phyloP scores from a whole-genome alignment of 2,329 filamentous ascomycete species.

The Monosporascus ibericus region DNA sequence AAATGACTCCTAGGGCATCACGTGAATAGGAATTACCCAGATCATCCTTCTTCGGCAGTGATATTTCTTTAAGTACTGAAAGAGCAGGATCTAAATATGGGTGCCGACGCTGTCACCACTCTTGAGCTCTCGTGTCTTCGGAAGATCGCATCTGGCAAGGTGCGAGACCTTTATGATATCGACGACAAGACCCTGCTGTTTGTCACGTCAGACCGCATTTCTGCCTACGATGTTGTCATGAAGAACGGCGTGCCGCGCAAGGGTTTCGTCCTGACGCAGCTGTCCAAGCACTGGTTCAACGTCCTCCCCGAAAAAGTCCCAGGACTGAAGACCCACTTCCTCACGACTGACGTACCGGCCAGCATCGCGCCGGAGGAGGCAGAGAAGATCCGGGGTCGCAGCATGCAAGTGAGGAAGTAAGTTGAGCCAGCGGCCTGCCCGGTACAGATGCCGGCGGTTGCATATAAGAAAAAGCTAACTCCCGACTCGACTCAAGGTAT shows the following conservation, averaged over 20 bases:
- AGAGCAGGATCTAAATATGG: conserved; percentile 9
- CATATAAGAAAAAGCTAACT: neutral
- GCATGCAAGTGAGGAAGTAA: conserved; percentile 66
- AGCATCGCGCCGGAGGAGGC: conserved; percentile 34
- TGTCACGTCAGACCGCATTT: conserved; percentile 83
- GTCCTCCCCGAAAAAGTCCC: conserved; percentile 40
- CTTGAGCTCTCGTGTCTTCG: conserved; percentile 25
- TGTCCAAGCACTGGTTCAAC: conserved; percentile 48
- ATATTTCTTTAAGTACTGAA: neutral
- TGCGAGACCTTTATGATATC: conserved; percentile 73
- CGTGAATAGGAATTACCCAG: too few species aligned
- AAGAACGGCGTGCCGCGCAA: conserved; percentile 57
- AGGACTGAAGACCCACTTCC: conserved; percentile 45
- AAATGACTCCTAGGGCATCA: too few species aligned
- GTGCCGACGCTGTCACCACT: conserved; percentile 16
- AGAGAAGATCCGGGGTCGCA: conserved; percentile 53
- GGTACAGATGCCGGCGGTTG: too few species aligned
- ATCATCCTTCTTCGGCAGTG: too few species aligned
- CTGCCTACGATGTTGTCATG: conserved; percentile 67
- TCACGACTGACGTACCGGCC: conserved; percentile 35
- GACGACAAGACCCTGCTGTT: conserved; percentile 70
- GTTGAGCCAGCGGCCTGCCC: too few species aligned
- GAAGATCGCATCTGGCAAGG: conserved; percentile 49
- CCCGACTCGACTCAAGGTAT: conserved; percentile 49
- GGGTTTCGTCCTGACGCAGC: conserved; percentile 43